phyloP scores from a whole-genome alignment of 2,329 filamentous ascomycete genomes.

The Aplosporella prunicola region DNA sequence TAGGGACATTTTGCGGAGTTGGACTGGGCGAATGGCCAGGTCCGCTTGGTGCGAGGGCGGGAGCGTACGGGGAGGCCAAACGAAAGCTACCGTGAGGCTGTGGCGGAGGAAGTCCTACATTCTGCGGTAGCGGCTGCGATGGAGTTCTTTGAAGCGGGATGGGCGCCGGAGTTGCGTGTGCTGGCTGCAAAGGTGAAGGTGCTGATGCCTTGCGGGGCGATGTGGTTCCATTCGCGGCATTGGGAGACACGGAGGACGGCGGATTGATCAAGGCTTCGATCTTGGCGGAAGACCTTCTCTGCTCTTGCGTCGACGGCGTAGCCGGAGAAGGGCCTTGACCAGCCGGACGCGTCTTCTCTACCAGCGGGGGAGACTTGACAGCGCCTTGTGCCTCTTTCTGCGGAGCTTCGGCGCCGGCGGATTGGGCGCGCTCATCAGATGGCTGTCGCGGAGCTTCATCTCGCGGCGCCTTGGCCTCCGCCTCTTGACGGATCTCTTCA shows the following conservation, averaged over 20 bases:
- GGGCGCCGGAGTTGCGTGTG: background rate
- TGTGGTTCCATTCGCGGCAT: constrained; percentile 4
- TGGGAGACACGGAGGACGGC: constrained; percentile 1
- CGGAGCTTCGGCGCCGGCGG: constrained; percentile 1
- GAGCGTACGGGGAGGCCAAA: too few relatives aligned
- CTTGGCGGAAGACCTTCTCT: constrained; percentile 6
- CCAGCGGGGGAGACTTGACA: constrained; percentile 1
- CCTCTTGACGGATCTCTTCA: background rate
- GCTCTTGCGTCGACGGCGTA: background rate
- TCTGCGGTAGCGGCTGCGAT: constrained; percentile 2
- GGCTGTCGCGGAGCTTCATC: background rate
- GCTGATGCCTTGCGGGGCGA: constrained; percentile 5
- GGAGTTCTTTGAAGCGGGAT: constrained; percentile 2
- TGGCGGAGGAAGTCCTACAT: background rate
- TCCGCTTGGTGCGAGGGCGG: too few relatives aligned
- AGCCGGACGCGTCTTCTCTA: constrained; percentile 3
- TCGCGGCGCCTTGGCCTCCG: background rate
- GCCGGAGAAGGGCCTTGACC: too few relatives aligned
- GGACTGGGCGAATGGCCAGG: constrained; percentile 17
- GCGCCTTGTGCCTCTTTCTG: constrained; percentile 3
- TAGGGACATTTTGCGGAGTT: constrained; percentile 7
- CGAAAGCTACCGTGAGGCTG: constrained; percentile 1
- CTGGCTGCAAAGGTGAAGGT: constrained; percentile 5
- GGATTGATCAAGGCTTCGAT: constrained; percentile 11
- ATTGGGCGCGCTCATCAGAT: too few relatives aligned